Conservation (phyloP, 1,284 basidiomycete genomes). For the Boletus holoroseus region DNA sequence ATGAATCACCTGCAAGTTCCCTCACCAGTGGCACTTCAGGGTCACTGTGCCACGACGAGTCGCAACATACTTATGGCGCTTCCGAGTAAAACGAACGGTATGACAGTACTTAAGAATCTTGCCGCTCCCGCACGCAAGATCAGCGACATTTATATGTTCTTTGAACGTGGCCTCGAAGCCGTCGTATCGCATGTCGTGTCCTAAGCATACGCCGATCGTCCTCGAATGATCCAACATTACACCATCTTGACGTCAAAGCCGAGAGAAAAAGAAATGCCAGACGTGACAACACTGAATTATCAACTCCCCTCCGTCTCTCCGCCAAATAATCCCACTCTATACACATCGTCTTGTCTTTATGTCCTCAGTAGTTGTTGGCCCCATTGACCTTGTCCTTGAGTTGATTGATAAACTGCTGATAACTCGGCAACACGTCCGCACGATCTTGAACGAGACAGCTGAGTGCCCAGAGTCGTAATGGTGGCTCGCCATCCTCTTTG, state of each 20-base stretch:
- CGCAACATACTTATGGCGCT: no score
- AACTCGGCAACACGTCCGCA: slow-evolving; percentile 90
- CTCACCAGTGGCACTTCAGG: no score
- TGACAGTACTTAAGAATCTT: no score
- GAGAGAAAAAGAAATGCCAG: background rate
- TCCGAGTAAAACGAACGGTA: no score
- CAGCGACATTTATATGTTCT: no score
- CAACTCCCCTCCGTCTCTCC: background rate
- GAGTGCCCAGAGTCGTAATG: slow-evolving; percentile 90
- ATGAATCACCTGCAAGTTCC: no score
- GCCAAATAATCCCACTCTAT: background rate
- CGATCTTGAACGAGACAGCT: slow-evolving; percentile 94
- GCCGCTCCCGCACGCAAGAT: no score
- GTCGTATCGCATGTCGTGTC: background rate
- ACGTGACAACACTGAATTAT: background rate
- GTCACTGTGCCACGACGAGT: no score
- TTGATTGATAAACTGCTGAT: slow-evolving; percentile 85
- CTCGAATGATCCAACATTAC: background rate
- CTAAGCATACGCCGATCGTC: background rate
- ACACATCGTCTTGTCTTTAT: background rate
- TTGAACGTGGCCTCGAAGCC: background rate
- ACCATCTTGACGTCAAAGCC: background rate
- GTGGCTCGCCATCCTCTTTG: slow-evolving; percentile 96
- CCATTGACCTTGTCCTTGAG: slow-evolving; percentile 65
- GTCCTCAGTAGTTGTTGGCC: slow-evolving; percentile 32